Evolutionary conservation across 305 asterid genomes (phyloP).

Genomic region (Fraxinus albicans): DNA sequence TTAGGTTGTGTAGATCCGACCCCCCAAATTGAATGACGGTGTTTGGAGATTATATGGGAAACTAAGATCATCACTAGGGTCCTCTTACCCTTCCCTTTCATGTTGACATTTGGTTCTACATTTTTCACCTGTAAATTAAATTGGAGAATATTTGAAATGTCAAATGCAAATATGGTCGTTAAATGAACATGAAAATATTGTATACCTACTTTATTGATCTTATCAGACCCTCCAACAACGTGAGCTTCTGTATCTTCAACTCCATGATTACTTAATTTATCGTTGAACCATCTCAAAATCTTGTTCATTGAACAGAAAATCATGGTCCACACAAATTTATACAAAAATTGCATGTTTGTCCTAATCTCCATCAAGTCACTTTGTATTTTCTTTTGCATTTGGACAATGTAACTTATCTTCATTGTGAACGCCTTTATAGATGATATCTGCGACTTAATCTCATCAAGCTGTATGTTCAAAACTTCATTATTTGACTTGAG

Average conservation of each 20-base stretch:
- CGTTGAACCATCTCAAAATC: too few relatives aligned
- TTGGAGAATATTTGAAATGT: not conserved
- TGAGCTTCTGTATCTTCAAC: too few relatives aligned
- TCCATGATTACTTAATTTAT: too few relatives aligned
- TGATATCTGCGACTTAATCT: not conserved
- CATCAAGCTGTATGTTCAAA: not conserved
- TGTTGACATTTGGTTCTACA: not conserved
- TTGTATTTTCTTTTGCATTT: too few relatives aligned
- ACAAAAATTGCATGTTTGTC: not conserved
- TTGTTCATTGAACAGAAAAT: too few relatives aligned
- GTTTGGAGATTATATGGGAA: not conserved
- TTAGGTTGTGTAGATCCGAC: not conserved
- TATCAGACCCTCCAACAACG: too few relatives aligned
- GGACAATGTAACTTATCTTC: not conserved
- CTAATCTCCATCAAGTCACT: not conserved
- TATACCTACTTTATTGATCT: too few relatives aligned
- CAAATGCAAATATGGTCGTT: too few relatives aligned
- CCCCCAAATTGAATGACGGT: not conserved
- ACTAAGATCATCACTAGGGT: not conserved
- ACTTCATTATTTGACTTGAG: not conserved
- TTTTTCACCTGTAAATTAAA: too few relatives aligned
- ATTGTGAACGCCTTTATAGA: too few relatives aligned
- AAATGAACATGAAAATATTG: too few relatives aligned
- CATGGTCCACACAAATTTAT: too few relatives aligned
- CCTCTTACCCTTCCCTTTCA: not conserved